phyloP scores from a whole-genome alignment of 176 grass and related monocot genomes.

The Ensete glaucum region DNA sequence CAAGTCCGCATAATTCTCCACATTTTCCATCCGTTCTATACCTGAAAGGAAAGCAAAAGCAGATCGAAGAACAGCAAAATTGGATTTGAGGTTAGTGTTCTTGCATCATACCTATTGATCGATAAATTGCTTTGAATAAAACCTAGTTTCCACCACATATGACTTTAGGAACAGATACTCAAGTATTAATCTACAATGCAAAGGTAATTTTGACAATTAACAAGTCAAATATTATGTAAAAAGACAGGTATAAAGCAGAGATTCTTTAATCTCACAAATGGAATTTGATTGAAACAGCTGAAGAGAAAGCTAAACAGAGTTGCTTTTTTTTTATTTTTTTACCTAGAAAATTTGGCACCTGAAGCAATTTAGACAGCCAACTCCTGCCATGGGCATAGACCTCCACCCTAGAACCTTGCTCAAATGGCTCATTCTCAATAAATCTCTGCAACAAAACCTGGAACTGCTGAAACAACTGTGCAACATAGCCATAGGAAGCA shows the following conservation, averaged over 20 bases:
- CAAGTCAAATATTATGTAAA: too few relatives aligned
- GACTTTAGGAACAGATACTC: too few relatives aligned
- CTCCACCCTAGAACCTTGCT: constrained; percentile 69
- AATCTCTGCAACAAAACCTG: constrained; percentile 86
- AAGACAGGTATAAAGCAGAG: neutral
- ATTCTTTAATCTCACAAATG: neutral
- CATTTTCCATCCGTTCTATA: constrained; percentile 35
- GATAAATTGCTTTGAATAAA: neutral
- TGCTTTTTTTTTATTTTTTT: constrained; percentile 3
- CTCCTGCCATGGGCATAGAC: constrained; percentile 51
- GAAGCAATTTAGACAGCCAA: constrained; percentile 73
- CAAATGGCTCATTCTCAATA: constrained; percentile 89
- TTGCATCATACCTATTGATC: neutral
- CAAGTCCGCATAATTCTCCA: constrained; percentile 38
- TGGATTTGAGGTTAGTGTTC: neutral
- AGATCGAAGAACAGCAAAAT: neutral
- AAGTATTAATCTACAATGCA: too few relatives aligned
- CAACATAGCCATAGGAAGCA: constrained; percentile 51
- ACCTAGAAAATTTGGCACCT: constrained; percentile 97
- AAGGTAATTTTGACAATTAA: too few relatives aligned
- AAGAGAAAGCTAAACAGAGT: neutral
- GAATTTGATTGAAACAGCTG: neutral
- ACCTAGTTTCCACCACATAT: too few relatives aligned
- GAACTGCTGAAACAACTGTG: constrained; percentile 94
- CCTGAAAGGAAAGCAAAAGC: constrained; percentile 27